Evolutionary conservation across 495 filamentous ascomycete genomes (phyloP), one percentile per base, ranked within the genome.

Genomic region (Penicillium paradoxum): DNA sequence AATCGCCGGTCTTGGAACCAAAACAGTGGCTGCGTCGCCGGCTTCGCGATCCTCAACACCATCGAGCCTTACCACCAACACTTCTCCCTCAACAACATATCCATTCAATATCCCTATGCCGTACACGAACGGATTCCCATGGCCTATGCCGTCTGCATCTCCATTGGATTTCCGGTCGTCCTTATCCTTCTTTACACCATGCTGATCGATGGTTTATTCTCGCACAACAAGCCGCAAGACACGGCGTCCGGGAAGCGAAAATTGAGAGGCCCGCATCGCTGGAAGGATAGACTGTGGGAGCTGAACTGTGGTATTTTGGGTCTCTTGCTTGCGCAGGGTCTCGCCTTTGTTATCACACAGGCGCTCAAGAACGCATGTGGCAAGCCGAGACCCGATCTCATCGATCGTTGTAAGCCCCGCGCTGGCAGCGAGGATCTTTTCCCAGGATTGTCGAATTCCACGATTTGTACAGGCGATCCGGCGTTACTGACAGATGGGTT

Each of bases 291-390:
- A 15, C 66, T 95, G 13, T 93, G 89, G 89, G 87, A 95, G 67
- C 74, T 91, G 62, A 90, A 93, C 55, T 87, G 82, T 45, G 90
- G 89, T 6, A 81, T 88, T 57, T 66, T 93, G 41, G 90, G 90
- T 4, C 70, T 95, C 22, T 71, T 81, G 29, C 71, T 93, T 13
- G 83, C 86, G 11, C 74, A 86, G 21, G 79, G 79, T 25, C 68
- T 81, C 10, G 76, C 86, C 1, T 92, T 89, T 72, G 78, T 90
- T 39, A 84, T 93, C 34, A 92, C 88, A 3, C 86, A 87, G 39
- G 85, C 81, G 11, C 79, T 95, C 69, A 95, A 95, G 75, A 93
- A 90, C 69, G 77, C 88, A 2, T 89, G 87, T 55, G 90, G 90
- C 33, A 95, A 93, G 64, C 90, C 90, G 9, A 72, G 90, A 53